Evolutionary conservation across 805 yeast species (phyloP).

Genomic region (Candida sakaeoensis): DNA sequence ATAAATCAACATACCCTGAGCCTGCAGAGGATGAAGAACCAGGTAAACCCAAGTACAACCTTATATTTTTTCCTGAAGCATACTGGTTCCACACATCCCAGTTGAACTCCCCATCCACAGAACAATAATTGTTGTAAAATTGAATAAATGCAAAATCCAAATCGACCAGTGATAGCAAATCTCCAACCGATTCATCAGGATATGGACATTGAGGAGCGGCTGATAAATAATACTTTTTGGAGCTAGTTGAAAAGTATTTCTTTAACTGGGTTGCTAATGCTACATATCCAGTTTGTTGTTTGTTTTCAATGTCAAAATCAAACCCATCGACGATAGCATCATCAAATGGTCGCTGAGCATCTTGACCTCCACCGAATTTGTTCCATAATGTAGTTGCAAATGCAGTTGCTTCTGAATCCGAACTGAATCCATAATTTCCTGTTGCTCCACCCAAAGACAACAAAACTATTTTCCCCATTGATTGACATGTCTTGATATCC

Average conservation of each 20-base stretch:
- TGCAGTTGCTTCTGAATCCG: slow-evolving; percentile 50
- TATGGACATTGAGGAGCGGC: slow-evolving; percentile 93
- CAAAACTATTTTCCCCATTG: slow-evolving; percentile 65
- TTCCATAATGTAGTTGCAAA: slow-evolving; percentile 42
- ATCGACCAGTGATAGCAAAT: slow-evolving; percentile 42
- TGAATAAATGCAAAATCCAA: slow-evolving; percentile 84
- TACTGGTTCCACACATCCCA: slow-evolving; percentile 69
- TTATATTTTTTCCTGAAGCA: slow-evolving; percentile 66
- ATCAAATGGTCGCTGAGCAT: slow-evolving; percentile 22
- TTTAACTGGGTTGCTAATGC: slow-evolving; percentile 28
- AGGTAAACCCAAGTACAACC: slow-evolving; percentile 76
- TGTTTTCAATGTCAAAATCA: slow-evolving; percentile 31
- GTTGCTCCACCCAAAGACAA: slow-evolving; percentile 56
- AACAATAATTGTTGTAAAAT: slow-evolving; percentile 85
- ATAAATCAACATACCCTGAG: slow-evolving; percentile 37
- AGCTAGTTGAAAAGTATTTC: slow-evolving; percentile 13
- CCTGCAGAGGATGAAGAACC: slow-evolving; percentile 52
- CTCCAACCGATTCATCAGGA: slow-evolving; percentile 61
- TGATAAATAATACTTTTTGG: slow-evolving; percentile 63
- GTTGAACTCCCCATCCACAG: slow-evolving; percentile 49
- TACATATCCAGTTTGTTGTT: slow-evolving; percentile 19
- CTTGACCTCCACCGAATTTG: slow-evolving; percentile 25
- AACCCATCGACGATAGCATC: slow-evolving; percentile 31
- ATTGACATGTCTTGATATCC: slow-evolving; percentile 72
- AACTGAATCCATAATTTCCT: slow-evolving; percentile 46